Evolutionary conservation across 768 basidiomycete genomes (phyloP).

Genomic region (Panaeolus cyanescens): DNA sequence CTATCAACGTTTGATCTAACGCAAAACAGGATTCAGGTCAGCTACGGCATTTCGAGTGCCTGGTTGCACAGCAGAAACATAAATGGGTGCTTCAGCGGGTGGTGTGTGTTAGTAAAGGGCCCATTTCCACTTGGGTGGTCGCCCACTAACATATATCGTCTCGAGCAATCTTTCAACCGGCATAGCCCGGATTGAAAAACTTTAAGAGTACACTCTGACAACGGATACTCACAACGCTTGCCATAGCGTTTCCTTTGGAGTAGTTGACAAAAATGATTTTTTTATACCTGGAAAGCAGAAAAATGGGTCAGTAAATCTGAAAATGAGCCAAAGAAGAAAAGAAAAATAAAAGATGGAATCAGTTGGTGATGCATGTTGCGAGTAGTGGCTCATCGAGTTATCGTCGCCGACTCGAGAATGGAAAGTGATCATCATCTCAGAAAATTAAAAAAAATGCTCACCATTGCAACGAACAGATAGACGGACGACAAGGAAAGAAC

Average conservation of each 20-base stretch:
- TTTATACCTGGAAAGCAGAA: conserved; percentile 1
- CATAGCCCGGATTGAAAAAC: background rate
- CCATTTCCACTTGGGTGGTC: background rate
- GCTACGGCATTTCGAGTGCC: background rate
- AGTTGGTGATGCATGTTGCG: conserved; percentile 80
- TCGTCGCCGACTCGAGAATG: conserved; percentile 74
- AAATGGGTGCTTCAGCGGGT: background rate
- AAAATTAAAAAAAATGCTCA: conserved; percentile 26
- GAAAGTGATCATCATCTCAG: conserved; percentile 66
- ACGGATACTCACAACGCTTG: background rate
- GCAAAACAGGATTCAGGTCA: background rate
- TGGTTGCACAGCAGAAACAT: background rate
- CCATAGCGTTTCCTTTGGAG: background rate
- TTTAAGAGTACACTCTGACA: background rate
- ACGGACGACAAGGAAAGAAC: background rate
- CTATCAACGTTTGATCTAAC: background rate
- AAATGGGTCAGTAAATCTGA: conserved; percentile 12
- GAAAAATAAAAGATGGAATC: conserved; percentile 31
- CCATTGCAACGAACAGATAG: conserved; percentile 15
- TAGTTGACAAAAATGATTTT: conserved; percentile 8
- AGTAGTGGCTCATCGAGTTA: conserved; percentile 67
- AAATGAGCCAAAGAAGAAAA: conserved; percentile 7
- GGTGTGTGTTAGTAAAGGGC: background rate
- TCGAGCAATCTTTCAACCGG: background rate
- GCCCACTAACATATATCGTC: background rate